These are phyloP conservation scores for Quercus robur DNA, from an alignment of 306 rosid genomes.

Conservation along the genomic window DNA sequence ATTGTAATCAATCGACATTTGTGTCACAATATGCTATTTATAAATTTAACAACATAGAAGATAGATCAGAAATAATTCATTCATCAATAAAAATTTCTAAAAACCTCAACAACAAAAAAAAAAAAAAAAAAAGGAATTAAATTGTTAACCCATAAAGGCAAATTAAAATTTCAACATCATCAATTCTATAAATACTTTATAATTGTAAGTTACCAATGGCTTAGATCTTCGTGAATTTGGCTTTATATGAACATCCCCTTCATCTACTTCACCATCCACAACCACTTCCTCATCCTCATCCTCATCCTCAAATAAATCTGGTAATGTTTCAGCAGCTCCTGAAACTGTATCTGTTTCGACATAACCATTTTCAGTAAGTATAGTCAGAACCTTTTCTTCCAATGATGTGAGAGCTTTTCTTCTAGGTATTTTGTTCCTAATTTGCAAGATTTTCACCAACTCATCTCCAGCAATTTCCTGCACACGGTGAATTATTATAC, in stretches of 20 bases:
- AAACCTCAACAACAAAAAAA: background rate
- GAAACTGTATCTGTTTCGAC: constrained; percentile 48
- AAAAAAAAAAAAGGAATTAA: too few relatives aligned
- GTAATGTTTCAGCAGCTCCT: constrained; percentile 51
- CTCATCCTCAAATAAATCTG: constrained; percentile 74
- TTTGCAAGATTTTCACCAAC: constrained; percentile 68
- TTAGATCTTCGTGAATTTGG: constrained; percentile 60
- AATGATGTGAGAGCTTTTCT: constrained; percentile 77
- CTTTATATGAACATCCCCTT: constrained; percentile 97
- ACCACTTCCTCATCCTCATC: constrained; percentile 95
- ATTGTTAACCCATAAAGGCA: background rate
- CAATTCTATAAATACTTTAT: background rate
- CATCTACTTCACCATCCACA: constrained; percentile 97
- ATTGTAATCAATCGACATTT: background rate
- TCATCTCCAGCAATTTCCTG: constrained; percentile 89
- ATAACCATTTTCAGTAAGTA: constrained; percentile 82
- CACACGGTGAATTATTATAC: constrained; percentile 6
- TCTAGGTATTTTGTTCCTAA: constrained; percentile 82
- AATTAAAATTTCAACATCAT: background rate
- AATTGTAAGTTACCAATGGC: constrained; percentile 44
- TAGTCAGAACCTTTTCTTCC: constrained; percentile 74
- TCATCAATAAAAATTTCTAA: background rate
- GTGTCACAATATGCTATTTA: background rate
- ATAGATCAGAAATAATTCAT: background rate
- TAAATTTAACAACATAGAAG: background rate